Conservation (phyloP, 805 yeast species). For the Saccharomycopsis malanga region DNA sequence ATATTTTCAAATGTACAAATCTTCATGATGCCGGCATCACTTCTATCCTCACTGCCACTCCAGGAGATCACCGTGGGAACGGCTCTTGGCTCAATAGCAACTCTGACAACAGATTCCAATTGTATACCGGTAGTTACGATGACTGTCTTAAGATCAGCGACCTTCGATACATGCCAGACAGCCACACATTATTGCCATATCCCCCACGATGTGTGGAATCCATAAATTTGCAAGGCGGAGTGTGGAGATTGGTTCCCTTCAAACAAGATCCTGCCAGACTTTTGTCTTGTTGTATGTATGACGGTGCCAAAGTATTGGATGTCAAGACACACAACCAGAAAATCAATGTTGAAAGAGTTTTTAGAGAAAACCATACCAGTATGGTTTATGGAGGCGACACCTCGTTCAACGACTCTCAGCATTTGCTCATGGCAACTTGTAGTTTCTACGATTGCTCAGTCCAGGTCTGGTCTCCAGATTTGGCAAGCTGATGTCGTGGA, state of each 20-base stretch:
- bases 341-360: conserved; percentile 32
- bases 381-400: conserved; percentile 97
- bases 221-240: conserved; percentile 82
- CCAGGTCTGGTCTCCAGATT: conserved; percentile 54
- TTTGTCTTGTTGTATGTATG: conserved; percentile 89
- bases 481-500: too few relatives aligned
- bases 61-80: conserved; percentile 28
- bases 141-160: conserved; percentile 68
- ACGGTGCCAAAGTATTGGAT: conserved; percentile 71
- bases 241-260: conserved; percentile 80
- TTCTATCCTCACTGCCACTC: conserved; percentile 55
- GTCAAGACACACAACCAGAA: conserved; percentile 25
- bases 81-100: conserved; percentile 36
- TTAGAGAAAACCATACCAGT: conserved; percentile 71
- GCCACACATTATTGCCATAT: conserved; percentile 10
- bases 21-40: conserved; percentile 91
- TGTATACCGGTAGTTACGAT: conserved; percentile 92
- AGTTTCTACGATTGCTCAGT: conserved; percentile 85
- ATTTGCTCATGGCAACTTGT: conserved; percentile 60
- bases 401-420: conserved; percentile 30
- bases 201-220: conserved; percentile 35
- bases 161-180: conserved; percentile 43
- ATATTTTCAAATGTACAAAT: conserved; percentile 36
- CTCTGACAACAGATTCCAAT: conserved; percentile 34
- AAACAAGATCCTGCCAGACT: conserved; percentile 38